These are phyloP conservation scores for Guadua angustifolia DNA, from an alignment of 176 grass and related monocot species.

Conservation along the genomic window DNA sequence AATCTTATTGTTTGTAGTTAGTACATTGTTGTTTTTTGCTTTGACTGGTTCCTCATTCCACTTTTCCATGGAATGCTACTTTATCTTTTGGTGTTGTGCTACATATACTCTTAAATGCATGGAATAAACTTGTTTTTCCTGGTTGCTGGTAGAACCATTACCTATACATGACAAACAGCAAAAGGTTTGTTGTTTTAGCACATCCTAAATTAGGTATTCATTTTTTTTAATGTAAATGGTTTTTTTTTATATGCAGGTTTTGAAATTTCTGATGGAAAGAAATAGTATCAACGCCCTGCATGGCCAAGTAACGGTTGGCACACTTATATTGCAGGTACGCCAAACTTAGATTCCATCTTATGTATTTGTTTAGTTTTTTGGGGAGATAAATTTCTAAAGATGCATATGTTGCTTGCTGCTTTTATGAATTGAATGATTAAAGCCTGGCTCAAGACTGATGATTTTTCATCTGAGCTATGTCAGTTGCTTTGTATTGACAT, in stretches of 20 bases:
- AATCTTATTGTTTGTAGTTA: neutral
- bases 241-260: slow-evolving; percentile 59
- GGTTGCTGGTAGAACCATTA: neutral
- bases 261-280: slow-evolving; percentile 98
- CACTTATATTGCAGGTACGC: slow-evolving; percentile 87
- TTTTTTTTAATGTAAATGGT: slow-evolving; percentile 5
- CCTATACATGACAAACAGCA: neutral
- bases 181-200: neutral
- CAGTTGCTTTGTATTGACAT: slow-evolving; percentile 28
- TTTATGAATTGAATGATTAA: slow-evolving; percentile 30
- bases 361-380: neutral
- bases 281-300: slow-evolving; percentile 97
- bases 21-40: neutral
- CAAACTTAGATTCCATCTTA: slow-evolving; percentile 25
- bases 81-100: neutral
- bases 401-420: neutral
- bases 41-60: neutral
- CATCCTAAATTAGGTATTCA: neutral
- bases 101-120: neutral
- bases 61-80: neutral
- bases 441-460: neutral
- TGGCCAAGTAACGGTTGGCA: slow-evolving; percentile 96
- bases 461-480: neutral
- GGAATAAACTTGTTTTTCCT: neutral
- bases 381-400: slow-evolving; percentile 27